These are phyloP conservation scores for Ustilago curta DNA, from an alignment of 1,284 basidiomycete genomes.

Conservation along the genomic window DNA sequence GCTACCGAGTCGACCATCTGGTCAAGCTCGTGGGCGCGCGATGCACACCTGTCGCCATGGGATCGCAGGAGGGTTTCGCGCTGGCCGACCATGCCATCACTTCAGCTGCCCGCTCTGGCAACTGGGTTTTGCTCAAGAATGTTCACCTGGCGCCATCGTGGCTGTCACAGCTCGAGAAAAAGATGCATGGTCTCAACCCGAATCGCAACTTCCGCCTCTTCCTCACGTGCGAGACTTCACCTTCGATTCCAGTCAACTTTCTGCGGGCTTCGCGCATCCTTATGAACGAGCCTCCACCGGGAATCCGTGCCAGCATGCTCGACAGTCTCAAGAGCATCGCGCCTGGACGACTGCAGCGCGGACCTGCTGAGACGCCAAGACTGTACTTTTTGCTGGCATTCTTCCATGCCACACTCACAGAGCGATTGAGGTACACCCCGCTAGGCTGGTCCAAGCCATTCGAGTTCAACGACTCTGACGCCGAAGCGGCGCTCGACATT, in stretches of 20 bases:
- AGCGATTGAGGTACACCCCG: conserved; percentile 66
- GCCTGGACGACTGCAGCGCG: conserved; percentile 52
- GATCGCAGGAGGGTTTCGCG: conserved; percentile 65
- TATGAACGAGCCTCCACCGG: conserved; percentile 68
- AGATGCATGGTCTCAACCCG: conserved; percentile 61
- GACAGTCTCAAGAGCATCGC: conserved; percentile 59
- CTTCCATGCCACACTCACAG: conserved; percentile 66
- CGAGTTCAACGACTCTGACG: conserved; percentile 69
- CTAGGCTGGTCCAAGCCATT: conserved; percentile 66
- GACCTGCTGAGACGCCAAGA: conserved; percentile 61
- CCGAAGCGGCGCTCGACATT: conserved; percentile 62
- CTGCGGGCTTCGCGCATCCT: conserved; percentile 64
- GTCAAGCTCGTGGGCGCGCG: conserved; percentile 51
- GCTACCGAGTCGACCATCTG: conserved; percentile 62
- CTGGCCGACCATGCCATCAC: conserved; percentile 66
- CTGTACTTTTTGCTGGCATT: conserved; percentile 66
- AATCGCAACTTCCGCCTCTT: conserved; percentile 65
- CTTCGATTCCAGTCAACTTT: conserved; percentile 65
- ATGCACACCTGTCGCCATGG: conserved; percentile 66
- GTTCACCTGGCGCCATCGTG: conserved; percentile 67
- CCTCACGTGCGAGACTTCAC: conserved; percentile 66
- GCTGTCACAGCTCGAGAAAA: conserved; percentile 67
- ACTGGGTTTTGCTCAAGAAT: conserved; percentile 68
- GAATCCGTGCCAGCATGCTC: conserved; percentile 66
- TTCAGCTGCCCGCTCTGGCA: conserved; percentile 58